Evolutionary conservation across 306 rosid genomes (phyloP).

Genomic region (Arachis stenosperma): DNA sequence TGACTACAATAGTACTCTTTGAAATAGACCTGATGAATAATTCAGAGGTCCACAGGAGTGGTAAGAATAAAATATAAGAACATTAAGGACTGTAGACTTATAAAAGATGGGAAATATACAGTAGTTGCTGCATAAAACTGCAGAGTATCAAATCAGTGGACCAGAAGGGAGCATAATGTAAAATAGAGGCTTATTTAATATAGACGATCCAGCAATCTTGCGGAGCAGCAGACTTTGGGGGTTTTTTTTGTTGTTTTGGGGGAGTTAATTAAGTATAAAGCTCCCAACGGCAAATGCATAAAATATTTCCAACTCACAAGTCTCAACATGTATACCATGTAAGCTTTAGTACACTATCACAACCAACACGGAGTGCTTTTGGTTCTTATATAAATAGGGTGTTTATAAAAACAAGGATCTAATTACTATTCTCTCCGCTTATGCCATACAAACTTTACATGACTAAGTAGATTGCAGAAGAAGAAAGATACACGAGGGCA

Average conservation of each 20-base stretch:
- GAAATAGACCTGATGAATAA: conserved; percentile 27
- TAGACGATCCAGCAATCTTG: neutral
- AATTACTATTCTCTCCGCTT: conserved; percentile 19
- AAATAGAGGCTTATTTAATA: neutral
- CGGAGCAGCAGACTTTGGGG: neutral
- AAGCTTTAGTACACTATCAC: neutral
- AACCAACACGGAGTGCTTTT: conserved; percentile 6
- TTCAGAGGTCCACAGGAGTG: neutral
- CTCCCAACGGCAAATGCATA: conserved; percentile 14
- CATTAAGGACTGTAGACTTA: conserved; percentile 1
- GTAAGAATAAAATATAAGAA: conserved; percentile 4
- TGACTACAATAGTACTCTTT: conserved; percentile 26
- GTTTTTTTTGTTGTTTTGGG: too few relatives aligned
- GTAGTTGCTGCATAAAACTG: conserved; percentile 28
- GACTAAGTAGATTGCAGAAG: conserved; percentile 26
- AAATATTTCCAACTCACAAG: neutral
- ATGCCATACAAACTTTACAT: conserved; percentile 22
- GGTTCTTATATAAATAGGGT: neutral
- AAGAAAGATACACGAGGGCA: conserved; percentile 25
- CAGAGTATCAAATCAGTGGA: neutral
- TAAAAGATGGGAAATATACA: conserved; percentile 18
- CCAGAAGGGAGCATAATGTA: conserved; percentile 16
- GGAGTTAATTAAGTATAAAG: neutral
- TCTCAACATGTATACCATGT: neutral
- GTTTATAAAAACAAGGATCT: conserved; percentile 1